phyloP scores from a whole-genome alignment of 1,284 basidiomycete genomes.

The Boletus hoseneyae region DNA sequence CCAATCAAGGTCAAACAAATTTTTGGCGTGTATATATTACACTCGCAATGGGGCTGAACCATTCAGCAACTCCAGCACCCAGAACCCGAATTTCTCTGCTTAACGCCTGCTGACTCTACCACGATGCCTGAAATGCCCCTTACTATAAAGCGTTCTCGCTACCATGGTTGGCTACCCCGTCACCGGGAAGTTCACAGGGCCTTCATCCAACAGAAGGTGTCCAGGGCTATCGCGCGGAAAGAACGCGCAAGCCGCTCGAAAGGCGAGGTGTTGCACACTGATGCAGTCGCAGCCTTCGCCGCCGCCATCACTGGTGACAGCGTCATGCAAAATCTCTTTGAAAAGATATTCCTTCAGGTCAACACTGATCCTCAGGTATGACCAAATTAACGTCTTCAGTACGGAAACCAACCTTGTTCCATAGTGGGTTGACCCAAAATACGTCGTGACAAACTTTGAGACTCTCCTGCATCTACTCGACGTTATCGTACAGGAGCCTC shows the following conservation, averaged over 20 bases:
- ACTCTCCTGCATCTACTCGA: slow-evolving; percentile 13
- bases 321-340: slow-evolving; percentile 6
- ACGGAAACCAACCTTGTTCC: not conserved
- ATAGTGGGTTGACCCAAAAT: slow-evolving; percentile 7
- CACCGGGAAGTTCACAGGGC: slow-evolving; percentile 1
- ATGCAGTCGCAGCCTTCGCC: slow-evolving; percentile 5
- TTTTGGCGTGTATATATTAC: not conserved
- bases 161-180: slow-evolving; percentile 11
- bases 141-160: not conserved
- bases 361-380: slow-evolving; percentile 12
- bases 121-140: not conserved
- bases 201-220: slow-evolving; percentile 4
- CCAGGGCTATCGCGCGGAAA: not conserved
- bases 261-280: not conserved
- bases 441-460: not conserved
- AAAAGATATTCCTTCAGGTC: slow-evolving; percentile 17
- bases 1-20: not conserved
- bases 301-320: slow-evolving; percentile 5
- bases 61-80: not conserved
- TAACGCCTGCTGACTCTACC: not conserved
- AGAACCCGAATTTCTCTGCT: not conserved
- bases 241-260: not conserved
- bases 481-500: slow-evolving; percentile 10
- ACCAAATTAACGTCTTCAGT: not conserved
- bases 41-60: not conserved